Evolutionary conservation across 179 eudicot genomes (phyloP).

Genomic region (Spergularia azorica): DNA sequence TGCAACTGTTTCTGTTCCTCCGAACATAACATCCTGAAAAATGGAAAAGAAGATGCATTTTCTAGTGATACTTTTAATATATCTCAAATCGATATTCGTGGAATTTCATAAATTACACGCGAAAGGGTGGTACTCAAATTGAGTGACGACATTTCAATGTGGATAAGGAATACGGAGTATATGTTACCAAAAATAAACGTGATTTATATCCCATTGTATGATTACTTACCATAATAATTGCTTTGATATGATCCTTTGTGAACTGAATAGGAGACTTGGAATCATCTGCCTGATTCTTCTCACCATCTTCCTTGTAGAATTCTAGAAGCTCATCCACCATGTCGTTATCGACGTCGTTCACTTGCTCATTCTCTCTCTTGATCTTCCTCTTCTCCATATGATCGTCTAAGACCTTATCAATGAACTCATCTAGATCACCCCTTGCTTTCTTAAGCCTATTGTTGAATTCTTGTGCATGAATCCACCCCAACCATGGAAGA

Average conservation of each 20-base stretch:
- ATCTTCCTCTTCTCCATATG: conserved; percentile 49
- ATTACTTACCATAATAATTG: conserved; percentile 71
- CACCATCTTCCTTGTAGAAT: conserved; percentile 52
- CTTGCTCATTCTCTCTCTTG: conserved; percentile 16
- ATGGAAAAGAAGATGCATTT: neutral
- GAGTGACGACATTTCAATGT: too few relatives aligned
- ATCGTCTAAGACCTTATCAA: conserved; percentile 67
- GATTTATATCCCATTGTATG: neutral
- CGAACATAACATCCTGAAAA: conserved; percentile 58
- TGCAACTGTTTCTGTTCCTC: conserved; percentile 63
- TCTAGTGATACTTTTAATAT: neutral
- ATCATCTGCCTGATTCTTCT: conserved; percentile 48
- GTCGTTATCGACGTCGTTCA: conserved; percentile 34
- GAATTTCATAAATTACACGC: too few relatives aligned
- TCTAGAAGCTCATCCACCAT: conserved; percentile 81
- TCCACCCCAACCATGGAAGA: conserved; percentile 56
- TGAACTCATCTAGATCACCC: conserved; percentile 62
- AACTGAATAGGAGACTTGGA: conserved; percentile 52
- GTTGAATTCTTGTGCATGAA: conserved; percentile 52
- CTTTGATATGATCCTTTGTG: conserved; percentile 74
- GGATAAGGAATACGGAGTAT: too few relatives aligned
- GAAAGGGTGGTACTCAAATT: too few relatives aligned
- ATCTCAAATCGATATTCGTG: too few relatives aligned
- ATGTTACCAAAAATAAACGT: neutral
- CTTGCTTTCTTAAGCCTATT: conserved; percentile 53